phyloP scores from a whole-genome alignment of 2,329 filamentous ascomycete genomes.

The Pseudogymnoascus sp. region DNA sequence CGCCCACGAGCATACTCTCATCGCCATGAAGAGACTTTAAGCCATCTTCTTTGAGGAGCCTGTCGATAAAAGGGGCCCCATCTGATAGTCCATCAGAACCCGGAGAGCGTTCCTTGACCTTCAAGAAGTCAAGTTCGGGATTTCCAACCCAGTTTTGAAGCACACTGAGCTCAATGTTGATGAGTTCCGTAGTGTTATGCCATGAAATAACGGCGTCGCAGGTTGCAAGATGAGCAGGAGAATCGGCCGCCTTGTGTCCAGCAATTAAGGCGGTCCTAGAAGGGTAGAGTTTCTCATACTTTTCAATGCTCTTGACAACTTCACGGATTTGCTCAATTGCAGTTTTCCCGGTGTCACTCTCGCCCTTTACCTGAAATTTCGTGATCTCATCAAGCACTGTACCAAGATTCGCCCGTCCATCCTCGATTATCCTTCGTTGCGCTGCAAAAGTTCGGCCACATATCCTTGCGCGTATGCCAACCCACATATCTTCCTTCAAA shows the following conservation, averaged over 20 bases:
- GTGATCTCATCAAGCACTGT: constrained; percentile 79
- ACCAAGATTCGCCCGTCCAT: constrained; percentile 67
- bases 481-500: constrained; percentile 75
- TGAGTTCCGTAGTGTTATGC: constrained; percentile 94
- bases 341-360: constrained; percentile 79
- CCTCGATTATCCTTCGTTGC: constrained; percentile 82
- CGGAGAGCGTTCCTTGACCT: constrained; percentile 61
- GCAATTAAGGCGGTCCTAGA: constrained; percentile 66
- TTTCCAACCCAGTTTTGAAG: constrained; percentile 97
- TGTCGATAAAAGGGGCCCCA: constrained; percentile 88
- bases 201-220: constrained; percentile 87
- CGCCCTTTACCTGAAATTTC: constrained; percentile 88
- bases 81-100: constrained; percentile 70
- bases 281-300: constrained; percentile 77
- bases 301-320: constrained; percentile 83
- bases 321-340: constrained; percentile 84
- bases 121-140: constrained; percentile 83
- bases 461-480: constrained; percentile 75
- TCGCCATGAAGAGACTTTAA: constrained; percentile 85
- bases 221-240: constrained; percentile 69
- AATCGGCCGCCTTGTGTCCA: constrained; percentile 70
- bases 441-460: constrained; percentile 79
- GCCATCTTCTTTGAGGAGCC: constrained; percentile 91
- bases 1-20: constrained; percentile 74
- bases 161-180: constrained; percentile 88